Percentiles rank a stretch among this genome's conserved stretches.
phyloP scores from a whole-genome alignment of 345 rosid species.

The Populus ilicifolia region DNA sequence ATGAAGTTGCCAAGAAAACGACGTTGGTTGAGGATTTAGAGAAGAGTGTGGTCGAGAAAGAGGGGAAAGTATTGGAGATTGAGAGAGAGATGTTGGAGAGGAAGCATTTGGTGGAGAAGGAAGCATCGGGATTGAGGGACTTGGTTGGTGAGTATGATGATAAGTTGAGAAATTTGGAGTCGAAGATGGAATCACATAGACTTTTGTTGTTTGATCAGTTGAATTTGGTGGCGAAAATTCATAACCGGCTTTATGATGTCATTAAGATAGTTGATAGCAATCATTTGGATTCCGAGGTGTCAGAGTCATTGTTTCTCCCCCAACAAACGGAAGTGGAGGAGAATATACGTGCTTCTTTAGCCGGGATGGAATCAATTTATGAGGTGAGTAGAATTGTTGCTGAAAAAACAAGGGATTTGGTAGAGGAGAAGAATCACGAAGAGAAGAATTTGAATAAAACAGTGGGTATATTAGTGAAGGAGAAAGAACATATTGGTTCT shows the following conservation, averaged over 20 bases:
- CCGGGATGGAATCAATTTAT: slow-evolving; percentile 85
- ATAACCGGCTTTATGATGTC: slow-evolving; percentile 58
- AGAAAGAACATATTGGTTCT: slow-evolving; percentile 86
- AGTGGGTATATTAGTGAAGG: slow-evolving; percentile 59
- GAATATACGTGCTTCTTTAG: slow-evolving; percentile 79
- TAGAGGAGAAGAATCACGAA: slow-evolving; percentile 62
- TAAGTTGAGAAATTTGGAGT: slow-evolving; percentile 55
- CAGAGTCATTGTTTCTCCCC: slow-evolving; percentile 85
- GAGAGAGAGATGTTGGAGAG: slow-evolving; percentile 54
- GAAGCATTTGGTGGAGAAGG: slow-evolving; percentile 45
- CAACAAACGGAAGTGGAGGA: slow-evolving; percentile 78
- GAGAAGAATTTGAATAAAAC: slow-evolving; percentile 68
- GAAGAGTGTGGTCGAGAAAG: slow-evolving; percentile 53
- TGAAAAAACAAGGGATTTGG: slow-evolving; percentile 54
- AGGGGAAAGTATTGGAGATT: slow-evolving; percentile 43
- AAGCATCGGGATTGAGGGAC: slow-evolving; percentile 53
- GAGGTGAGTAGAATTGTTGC: slow-evolving; percentile 60
- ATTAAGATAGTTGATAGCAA: slow-evolving; percentile 56
- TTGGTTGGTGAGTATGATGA: slow-evolving; percentile 72
- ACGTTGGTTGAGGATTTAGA: slow-evolving; percentile 49
- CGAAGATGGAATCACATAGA: slow-evolving; percentile 63
- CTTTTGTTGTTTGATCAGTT: slow-evolving; percentile 77
- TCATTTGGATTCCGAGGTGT: slow-evolving; percentile 59
- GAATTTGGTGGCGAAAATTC: slow-evolving; percentile 73
- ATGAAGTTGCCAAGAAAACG: slow-evolving; percentile 62